These are phyloP conservation scores for Paulownia fortunei DNA, from an alignment of 257 asterid genomes.

Conservation along the genomic window DNA sequence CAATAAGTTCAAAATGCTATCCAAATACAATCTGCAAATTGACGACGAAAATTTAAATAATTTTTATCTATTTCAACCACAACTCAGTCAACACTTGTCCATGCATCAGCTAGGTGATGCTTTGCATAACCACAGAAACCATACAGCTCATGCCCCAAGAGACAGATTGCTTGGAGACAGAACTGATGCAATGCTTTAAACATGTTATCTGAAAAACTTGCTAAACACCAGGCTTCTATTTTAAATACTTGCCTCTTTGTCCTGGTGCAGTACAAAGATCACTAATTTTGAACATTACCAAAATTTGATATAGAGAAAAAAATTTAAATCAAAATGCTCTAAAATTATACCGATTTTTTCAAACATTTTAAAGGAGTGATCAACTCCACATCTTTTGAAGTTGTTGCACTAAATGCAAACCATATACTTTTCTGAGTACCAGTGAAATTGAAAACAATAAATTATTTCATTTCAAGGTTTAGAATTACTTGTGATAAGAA, in stretches of 20 bases:
- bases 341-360: too few relatives aligned
- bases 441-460: too few relatives aligned
- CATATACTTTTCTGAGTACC: not conserved
- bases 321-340: too few relatives aligned
- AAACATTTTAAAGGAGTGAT: too few relatives aligned
- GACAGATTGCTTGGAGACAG: too few relatives aligned
- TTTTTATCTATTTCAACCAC: too few relatives aligned
- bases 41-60: not conserved
- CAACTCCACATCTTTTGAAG: too few relatives aligned
- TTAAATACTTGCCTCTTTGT: not conserved
- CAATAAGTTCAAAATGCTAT: conserved; percentile 8
- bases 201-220: not conserved
- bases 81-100: not conserved
- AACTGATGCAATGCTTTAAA: not conserved
- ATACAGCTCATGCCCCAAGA: too few relatives aligned
- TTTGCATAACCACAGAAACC: too few relatives aligned
- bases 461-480: not conserved
- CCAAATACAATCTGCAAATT: conserved; percentile 8
- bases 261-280: not conserved
- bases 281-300: not conserved
- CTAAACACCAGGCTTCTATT: not conserved
- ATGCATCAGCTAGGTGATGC: conserved; percentile 10
- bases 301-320: too few relatives aligned
- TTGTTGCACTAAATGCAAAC: too few relatives aligned
- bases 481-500: too few relatives aligned